Evolutionary conservation across 2,329 filamentous ascomycete species (phyloP), one percentile per base, ranked within the genome.

Genomic region (Scolecobasidium constrictum): DNA sequence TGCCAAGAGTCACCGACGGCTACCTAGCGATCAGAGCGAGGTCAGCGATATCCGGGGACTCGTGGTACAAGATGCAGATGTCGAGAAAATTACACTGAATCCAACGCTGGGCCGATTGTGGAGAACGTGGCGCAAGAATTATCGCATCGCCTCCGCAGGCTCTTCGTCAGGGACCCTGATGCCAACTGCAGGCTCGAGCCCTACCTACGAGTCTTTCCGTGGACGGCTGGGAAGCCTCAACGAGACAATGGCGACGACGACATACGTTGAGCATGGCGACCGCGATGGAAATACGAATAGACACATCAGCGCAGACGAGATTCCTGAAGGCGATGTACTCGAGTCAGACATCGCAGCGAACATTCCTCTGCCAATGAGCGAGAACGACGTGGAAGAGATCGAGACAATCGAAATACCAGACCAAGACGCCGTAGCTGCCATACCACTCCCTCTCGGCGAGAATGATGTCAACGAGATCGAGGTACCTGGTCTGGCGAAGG

Each of bases 81-180:
- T 95, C 72, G 92, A 96, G 57, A 86, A 88, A 51, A 77, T 96
- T 49, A 90, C 90, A 5, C 71, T 96, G 47, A 93, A 94, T 56
- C 76, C 87, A 45, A 88, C 86, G 2, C 68, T 98, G 2, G 92
- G 92, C 16, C 74, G 88, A 38, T 69, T 96, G 35, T 98, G 92
- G 92, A 78, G 92, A 52, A 83, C 85, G 19, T 98, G 92, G 92
- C 86, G 92, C 64, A 94, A 94, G 66, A 77, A 83, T 48, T 72
- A 84, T 52, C 76, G 85, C n/a, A 31, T 23, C 16, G 34, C 31
- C 15, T 31, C 18, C 20, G 34, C 20, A 11, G 12, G 12, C 12
- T 12, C 11, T 6, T n/a, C 20, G 15, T 20, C 18, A 22, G 35
- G 35, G 36, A 37, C 16, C 19, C 35, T 28, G 13, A 22, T 22